A percentile compares a stretch with the other conserved stretches of the same genome.
Conservation (phyloP, 768 basidiomycete species). For the Coprinellus aureogranulatus region DNA sequence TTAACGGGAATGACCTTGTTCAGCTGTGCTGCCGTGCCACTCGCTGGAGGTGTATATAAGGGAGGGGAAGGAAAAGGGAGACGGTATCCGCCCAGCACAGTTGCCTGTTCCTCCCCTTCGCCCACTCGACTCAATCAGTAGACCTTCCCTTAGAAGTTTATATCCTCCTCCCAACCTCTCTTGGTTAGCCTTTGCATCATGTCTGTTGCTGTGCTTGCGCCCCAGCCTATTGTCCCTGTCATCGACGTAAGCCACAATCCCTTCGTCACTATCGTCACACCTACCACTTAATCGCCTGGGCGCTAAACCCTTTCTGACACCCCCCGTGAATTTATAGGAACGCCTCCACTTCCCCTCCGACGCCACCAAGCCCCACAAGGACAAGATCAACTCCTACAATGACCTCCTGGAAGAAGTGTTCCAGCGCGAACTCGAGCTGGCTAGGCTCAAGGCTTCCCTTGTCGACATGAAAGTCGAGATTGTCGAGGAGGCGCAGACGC, state of each 20-base stretch:
- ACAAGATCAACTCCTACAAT: conserved; percentile 31
- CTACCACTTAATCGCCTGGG: neutral
- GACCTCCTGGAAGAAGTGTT: conserved; percentile 34
- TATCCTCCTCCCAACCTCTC: neutral
- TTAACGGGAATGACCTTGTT: too few relatives aligned
- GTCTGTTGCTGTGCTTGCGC: conserved; percentile 7
- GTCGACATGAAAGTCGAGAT: conserved; percentile 31
- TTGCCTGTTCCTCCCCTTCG: neutral
- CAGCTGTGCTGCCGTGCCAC: too few relatives aligned
- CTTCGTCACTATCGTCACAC: neutral
- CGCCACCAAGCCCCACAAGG: conserved; percentile 26
- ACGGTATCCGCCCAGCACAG: too few relatives aligned
- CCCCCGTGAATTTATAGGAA: conserved; percentile 19
- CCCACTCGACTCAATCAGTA: neutral
- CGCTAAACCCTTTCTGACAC: neutral
- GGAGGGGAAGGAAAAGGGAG: too few relatives aligned
- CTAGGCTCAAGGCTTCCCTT: conserved; percentile 27
- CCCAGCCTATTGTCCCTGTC: conserved; percentile 32
- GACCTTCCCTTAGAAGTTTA: neutral
- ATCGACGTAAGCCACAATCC: conserved; percentile 27
- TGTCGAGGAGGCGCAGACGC: conserved; percentile 22
- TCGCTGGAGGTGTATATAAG: too few relatives aligned
- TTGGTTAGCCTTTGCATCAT: neutral
- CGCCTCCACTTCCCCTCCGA: conserved; percentile 22
- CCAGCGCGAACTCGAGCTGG: conserved; percentile 33